Conservation (phyloP, 306 rosid species). For the Prunus padus region DNA sequence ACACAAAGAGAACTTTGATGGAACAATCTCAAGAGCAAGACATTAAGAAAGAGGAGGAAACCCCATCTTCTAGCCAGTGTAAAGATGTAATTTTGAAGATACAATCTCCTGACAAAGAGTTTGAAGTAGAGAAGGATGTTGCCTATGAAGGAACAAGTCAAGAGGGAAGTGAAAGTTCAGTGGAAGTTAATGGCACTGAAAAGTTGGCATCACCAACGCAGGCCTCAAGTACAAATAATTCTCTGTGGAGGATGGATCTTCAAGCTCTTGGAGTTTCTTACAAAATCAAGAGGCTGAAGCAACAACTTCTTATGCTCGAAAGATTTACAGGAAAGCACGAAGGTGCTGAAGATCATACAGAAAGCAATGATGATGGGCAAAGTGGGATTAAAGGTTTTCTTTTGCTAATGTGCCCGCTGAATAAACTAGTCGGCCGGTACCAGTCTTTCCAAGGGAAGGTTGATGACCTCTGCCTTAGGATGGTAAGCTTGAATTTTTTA, state of each 20-base stretch:
- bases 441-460: conserved; percentile 77
- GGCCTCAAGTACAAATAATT: conserved; percentile 23
- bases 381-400: conserved; percentile 49
- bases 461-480: conserved; percentile 79
- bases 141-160: conserved; percentile 17
- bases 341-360: conserved; percentile 34
- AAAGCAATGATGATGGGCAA: conserved; percentile 42
- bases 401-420: conserved; percentile 52
- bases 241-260: conserved; percentile 83
- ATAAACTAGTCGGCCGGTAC: conserved; percentile 78
- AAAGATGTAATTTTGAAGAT: conserved; percentile 13
- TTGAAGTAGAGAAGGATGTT: conserved; percentile 35
- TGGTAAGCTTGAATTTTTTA: conserved; percentile 53
- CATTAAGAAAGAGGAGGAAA: conserved; percentile 20
- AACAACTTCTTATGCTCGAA: conserved; percentile 79
- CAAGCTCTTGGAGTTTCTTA: conserved; percentile 88
- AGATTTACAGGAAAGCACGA: conserved; percentile 73
- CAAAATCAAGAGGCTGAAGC: conserved; percentile 94
- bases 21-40: conserved; percentile 32
- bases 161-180: conserved; percentile 29
- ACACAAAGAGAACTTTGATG: conserved; percentile 38
- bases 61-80: not conserved
- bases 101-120: conserved; percentile 38
- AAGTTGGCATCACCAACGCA: conserved; percentile 22
- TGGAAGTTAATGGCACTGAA: conserved; percentile 20